Conservation (phyloP, 352 stramenopile genomes). For the Globisporangium echinulatum region DNA sequence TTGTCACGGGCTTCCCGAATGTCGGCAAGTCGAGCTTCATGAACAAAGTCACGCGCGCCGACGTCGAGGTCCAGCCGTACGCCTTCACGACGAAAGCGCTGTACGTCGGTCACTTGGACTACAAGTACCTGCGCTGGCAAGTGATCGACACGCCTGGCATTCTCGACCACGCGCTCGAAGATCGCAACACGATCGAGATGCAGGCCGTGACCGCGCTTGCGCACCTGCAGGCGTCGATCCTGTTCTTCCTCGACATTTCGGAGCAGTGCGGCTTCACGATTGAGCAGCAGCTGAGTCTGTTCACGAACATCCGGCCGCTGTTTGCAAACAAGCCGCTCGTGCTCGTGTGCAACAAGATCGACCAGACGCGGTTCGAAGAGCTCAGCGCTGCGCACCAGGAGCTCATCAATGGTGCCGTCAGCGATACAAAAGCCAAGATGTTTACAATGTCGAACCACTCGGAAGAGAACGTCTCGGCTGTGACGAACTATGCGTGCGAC, state of each 20-base stretch:
- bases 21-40: constrained; percentile 99
- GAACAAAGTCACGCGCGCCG: constrained; percentile 99
- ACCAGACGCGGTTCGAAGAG: constrained; percentile 93
- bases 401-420: constrained; percentile 75
- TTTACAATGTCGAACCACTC: constrained; percentile 98
- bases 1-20: constrained; percentile 99
- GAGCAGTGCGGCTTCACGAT: constrained; percentile 99
- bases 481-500: constrained; percentile 95
- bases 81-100: constrained; percentile 99
- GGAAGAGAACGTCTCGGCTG: constrained; percentile 94
- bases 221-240: constrained; percentile 97
- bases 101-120: constrained; percentile 99
- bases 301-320: constrained; percentile 97
- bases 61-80: constrained; percentile 99
- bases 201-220: constrained; percentile 99
- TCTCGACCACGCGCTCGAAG: constrained; percentile 98
- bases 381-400: constrained; percentile 71
- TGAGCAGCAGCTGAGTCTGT: constrained; percentile 96
- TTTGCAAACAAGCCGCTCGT: constrained; percentile 99
- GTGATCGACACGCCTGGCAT: constrained; percentile 99
- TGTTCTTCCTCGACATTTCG: constrained; percentile 99
- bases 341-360: constrained; percentile 99
- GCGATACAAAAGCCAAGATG: constrained; percentile 85
- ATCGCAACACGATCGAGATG: constrained; percentile 99
- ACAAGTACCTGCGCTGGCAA: constrained; percentile 99